These are phyloP conservation scores for Hypoxylon sp. DNA, from an alignment of 2,329 filamentous ascomycete genomes.

Conservation along the genomic window DNA sequence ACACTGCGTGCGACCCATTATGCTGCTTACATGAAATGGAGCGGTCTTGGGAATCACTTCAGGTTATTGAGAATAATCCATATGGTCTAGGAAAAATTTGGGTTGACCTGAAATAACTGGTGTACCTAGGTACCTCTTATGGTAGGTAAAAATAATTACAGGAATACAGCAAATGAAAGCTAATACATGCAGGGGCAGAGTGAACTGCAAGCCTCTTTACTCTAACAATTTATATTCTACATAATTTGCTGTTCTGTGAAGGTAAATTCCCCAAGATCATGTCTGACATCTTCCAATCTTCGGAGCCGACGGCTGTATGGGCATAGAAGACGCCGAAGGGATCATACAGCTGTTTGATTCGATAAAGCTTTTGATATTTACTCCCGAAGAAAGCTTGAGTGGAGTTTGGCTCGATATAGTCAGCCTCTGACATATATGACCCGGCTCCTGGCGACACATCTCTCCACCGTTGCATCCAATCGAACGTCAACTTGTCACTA, in stretches of 20 bases:
- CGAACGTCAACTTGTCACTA: slow-evolving; percentile 51
- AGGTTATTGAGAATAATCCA: too few relatives aligned
- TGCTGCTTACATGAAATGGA: too few relatives aligned
- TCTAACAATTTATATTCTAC: slow-evolving; percentile 36
- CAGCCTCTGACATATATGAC: slow-evolving; percentile 49
- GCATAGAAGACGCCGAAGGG: slow-evolving; percentile 49
- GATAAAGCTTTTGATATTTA: slow-evolving; percentile 46
- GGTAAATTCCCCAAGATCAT: slow-evolving; percentile 44
- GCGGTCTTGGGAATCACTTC: too few relatives aligned
- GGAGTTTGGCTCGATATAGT: slow-evolving; percentile 49
- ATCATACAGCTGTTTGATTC: slow-evolving; percentile 48
- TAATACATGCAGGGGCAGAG: neutral
- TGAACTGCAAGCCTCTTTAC: slow-evolving; percentile 11
- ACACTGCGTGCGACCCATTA: too few relatives aligned
- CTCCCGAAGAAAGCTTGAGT: slow-evolving; percentile 48
- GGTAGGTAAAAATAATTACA: too few relatives aligned
- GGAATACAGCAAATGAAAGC: neutral
- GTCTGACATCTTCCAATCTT: slow-evolving; percentile 46
- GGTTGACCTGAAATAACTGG: neutral
- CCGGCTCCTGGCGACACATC: slow-evolving; percentile 46
- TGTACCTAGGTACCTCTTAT: neutral
- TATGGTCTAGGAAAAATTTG: neutral
- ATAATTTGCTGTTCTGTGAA: slow-evolving; percentile 44
- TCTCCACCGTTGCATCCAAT: slow-evolving; percentile 53
- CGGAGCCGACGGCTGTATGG: slow-evolving; percentile 49